phyloP scores from a whole-genome alignment of 2,329 filamentous ascomycete species.

The Chrysoporthe deuterocubensis region DNA sequence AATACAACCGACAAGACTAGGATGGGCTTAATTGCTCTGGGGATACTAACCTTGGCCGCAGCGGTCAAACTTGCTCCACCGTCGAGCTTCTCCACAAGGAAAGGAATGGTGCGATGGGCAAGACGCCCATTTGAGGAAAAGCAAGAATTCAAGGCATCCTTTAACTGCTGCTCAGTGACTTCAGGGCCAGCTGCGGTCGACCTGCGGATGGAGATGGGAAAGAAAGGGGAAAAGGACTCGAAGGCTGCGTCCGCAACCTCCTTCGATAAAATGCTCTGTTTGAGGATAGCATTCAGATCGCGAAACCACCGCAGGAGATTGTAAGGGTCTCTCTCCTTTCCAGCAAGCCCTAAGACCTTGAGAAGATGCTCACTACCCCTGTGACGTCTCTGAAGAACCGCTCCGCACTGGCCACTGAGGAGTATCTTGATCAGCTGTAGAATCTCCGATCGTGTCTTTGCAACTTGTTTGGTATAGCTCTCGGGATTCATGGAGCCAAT shows the following conservation, averaged over 20 bases:
- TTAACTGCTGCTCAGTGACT: slow-evolving; percentile 61
- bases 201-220: slow-evolving; percentile 61
- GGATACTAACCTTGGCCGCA: slow-evolving; percentile 54
- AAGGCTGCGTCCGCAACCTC: slow-evolving; percentile 56
- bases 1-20: background rate
- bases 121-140: slow-evolving; percentile 56
- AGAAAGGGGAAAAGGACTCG: slow-evolving; percentile 62
- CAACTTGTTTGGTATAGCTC: slow-evolving; percentile 25
- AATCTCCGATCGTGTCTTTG: slow-evolving; percentile 25
- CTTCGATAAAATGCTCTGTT: slow-evolving; percentile 48
- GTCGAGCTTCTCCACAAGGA: slow-evolving; percentile 60
- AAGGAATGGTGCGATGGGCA: slow-evolving; percentile 53
- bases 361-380: slow-evolving; percentile 33
- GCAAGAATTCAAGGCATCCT: slow-evolving; percentile 55
- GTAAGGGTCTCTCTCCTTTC: slow-evolving; percentile 59
- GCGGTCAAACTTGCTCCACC: slow-evolving; percentile 62
- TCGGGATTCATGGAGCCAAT: slow-evolving; percentile 20
- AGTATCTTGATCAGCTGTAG: slow-evolving; percentile 11
- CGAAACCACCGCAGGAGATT: slow-evolving; percentile 63
- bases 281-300: slow-evolving; percentile 50
- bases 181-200: slow-evolving; percentile 50
- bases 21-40: background rate
- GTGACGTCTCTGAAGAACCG: slow-evolving; percentile 18
- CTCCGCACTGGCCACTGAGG: slow-evolving; percentile 25
- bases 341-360: slow-evolving; percentile 43